A percentile compares a stretch with the other conserved stretches of the same genome.
Evolutionary conservation across 768 basidiomycete genomes (phyloP).

Genomic region (Phylloporus sp.): DNA sequence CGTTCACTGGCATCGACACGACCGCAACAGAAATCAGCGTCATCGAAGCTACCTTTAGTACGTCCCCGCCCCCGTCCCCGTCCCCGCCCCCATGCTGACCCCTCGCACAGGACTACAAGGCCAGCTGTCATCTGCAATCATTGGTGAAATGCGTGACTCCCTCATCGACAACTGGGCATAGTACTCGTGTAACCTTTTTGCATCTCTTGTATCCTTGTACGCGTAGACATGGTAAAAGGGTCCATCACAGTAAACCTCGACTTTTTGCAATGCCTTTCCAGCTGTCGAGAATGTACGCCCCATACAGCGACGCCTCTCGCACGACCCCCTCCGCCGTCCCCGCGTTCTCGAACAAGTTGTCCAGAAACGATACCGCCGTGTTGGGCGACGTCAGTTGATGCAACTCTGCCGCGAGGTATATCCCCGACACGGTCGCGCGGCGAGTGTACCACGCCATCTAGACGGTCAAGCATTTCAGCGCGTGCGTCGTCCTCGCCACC

Average conservation of each 20-base stretch:
- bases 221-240: conserved; percentile 9
- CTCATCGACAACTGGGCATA: conserved; percentile 89
- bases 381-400: conserved; percentile 76
- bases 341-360: conserved; percentile 52
- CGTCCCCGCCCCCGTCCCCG: conserved; percentile 31
- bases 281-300: conserved; percentile 58
- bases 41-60: conserved; percentile 96
- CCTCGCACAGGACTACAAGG: conserved; percentile 71
- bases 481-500: not conserved
- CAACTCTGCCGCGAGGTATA: conserved; percentile 75
- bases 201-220: conserved; percentile 18
- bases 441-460: conserved; percentile 72
- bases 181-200: not conserved
- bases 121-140: conserved; percentile 73
- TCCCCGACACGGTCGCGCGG: conserved; percentile 56
- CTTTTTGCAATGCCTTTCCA: conserved; percentile 72
- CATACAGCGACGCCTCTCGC: conserved; percentile 51
- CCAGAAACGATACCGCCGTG: conserved; percentile 63
- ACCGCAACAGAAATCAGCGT: conserved; percentile 99
- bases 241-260: conserved; percentile 43
- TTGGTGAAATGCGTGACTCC: conserved; percentile 88
- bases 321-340: conserved; percentile 41
- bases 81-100: conserved; percentile 8
- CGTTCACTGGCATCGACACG: conserved; percentile 97
- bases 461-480: not conserved